phyloP scores from a whole-genome alignment of 805 yeast species.

The Saccharomycopsis sp. region DNA sequence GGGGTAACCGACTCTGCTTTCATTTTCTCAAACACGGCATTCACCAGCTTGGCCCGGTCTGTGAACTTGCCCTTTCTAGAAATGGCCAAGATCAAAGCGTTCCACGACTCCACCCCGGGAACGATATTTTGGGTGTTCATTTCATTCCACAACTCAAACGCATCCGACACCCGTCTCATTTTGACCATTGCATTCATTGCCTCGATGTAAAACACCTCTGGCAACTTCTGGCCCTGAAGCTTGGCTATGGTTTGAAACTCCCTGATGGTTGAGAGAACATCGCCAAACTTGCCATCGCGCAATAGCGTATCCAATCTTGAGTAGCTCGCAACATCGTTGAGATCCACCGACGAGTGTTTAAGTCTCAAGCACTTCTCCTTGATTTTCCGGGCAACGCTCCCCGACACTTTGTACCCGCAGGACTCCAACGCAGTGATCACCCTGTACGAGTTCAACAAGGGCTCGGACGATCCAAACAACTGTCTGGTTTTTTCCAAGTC shows the following conservation, averaged over 20 bases:
- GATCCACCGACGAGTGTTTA: too few relatives aligned
- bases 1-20: conserved; percentile 25
- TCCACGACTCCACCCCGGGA: conserved; percentile 49
- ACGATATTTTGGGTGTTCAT: conserved; percentile 32
- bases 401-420: too few relatives aligned
- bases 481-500: too few relatives aligned
- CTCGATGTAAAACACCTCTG: conserved; percentile 33
- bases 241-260: conserved; percentile 22
- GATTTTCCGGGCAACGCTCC: too few relatives aligned
- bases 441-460: too few relatives aligned
- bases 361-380: too few relatives aligned
- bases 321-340: too few relatives aligned
- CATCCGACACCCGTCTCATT: conserved; percentile 29
- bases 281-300: too few relatives aligned
- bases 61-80: conserved; percentile 25
- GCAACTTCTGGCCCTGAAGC: conserved; percentile 28
- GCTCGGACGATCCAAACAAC: too few relatives aligned
- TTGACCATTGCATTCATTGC: conserved; percentile 40
- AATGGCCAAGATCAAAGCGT: conserved; percentile 43
- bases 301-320: too few relatives aligned
- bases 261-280: too few relatives aligned
- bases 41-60: conserved; percentile 31
- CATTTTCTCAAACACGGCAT: conserved; percentile 29
- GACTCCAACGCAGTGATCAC: too few relatives aligned
- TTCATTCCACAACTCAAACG: conserved; percentile 42